These are phyloP conservation scores for Fusarium euwallaceae DNA, from an alignment of 2,329 filamentous ascomycete genomes.

Conservation along the genomic window DNA sequence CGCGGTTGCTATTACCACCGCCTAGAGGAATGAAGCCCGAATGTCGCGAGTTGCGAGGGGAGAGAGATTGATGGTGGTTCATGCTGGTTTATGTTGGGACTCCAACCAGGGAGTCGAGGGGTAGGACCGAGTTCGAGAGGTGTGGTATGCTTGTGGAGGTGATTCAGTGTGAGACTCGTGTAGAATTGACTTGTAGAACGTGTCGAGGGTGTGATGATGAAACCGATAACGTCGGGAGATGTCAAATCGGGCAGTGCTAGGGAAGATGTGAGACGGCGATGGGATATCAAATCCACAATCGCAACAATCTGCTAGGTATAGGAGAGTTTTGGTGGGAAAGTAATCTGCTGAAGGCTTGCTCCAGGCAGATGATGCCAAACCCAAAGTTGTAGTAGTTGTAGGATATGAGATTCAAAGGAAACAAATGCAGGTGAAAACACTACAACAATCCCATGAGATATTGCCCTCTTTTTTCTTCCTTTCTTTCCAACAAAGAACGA, in stretches of 20 bases:
- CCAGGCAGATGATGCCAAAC: conserved; percentile 39
- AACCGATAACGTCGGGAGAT: conserved; percentile 38
- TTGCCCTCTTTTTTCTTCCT: conserved; percentile 12
- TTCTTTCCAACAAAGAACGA: conserved; percentile 38
- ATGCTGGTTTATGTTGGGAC: conserved; percentile 39
- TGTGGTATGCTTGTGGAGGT: conserved; percentile 16
- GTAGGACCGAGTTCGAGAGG: conserved; percentile 16
- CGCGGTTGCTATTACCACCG: conserved; percentile 46
- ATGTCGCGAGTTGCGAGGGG: conserved; percentile 53
- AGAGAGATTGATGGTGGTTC: conserved; percentile 50
- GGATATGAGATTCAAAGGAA: conserved; percentile 31
- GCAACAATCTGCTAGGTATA: conserved; percentile 27
- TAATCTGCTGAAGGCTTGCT: conserved; percentile 43
- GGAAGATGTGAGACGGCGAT: conserved; percentile 32
- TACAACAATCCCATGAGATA: conserved; percentile 26
- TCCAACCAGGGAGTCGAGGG: conserved; percentile 42
- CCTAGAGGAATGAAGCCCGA: conserved; percentile 62
- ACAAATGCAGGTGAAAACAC: conserved; percentile 35
- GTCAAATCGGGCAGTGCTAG: conserved; percentile 24
- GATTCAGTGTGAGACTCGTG: conserved; percentile 20
- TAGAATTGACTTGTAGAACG: conserved; percentile 26
- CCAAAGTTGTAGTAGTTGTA: conserved; percentile 32
- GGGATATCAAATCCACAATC: conserved; percentile 46
- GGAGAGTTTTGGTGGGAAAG: conserved; percentile 20
- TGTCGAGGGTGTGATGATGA: conserved; percentile 27